Conservation (phyloP, 78 protist genomes). For the Planoprotostelium fungivorum region DNA sequence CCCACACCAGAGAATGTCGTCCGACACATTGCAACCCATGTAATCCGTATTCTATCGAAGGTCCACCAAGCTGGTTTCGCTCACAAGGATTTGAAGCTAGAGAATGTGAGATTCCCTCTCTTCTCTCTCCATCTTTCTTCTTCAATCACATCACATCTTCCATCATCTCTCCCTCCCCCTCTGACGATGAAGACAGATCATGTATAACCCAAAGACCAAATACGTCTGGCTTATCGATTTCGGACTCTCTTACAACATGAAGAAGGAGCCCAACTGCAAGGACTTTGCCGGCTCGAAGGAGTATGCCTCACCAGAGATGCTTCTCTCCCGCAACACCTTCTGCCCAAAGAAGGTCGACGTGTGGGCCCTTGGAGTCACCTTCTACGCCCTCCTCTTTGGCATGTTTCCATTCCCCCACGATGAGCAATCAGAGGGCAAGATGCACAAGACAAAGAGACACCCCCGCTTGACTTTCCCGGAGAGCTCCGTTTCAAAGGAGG, state of each 20-base stretch:
- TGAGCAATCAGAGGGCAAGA: background rate
- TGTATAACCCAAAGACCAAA: background rate
- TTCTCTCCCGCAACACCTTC: background rate
- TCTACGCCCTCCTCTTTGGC: background rate
- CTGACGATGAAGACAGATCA: no score
- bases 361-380: background rate
- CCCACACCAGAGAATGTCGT: background rate
- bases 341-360: background rate
- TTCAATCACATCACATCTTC: background rate
- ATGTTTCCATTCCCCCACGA: background rate
- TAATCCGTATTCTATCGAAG: background rate
- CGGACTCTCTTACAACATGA: background rate
- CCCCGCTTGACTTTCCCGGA: background rate
- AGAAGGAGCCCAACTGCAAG: background rate
- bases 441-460: background rate
- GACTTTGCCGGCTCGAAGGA: background rate
- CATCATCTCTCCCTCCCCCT: background rate
- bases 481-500: background rate
- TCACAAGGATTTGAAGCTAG: no score
- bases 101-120: background rate
- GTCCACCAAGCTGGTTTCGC: background rate
- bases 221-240: background rate
- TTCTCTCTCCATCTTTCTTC: background rate
- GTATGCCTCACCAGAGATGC: background rate
- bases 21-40: background rate